A percentile compares a stretch with the other conserved stretches of the same genome.
phyloP scores from a whole-genome alignment of 306 rosid genomes.

The Dalbergia cochinchinensis region DNA sequence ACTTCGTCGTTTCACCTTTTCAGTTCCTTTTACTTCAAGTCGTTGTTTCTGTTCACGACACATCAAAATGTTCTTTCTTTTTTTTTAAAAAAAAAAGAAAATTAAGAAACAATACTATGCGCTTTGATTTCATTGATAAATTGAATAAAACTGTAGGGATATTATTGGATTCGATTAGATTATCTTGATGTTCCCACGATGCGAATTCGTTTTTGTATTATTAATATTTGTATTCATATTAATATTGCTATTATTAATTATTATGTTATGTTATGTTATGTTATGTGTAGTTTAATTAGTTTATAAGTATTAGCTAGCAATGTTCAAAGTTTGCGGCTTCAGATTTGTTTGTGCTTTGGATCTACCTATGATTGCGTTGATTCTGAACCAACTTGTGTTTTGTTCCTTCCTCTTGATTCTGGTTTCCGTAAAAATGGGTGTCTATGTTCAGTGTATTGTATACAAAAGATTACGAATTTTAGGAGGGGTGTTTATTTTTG shows the following conservation, averaged over 20 bases:
- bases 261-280: neutral
- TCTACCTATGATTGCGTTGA: slow-evolving; percentile 18
- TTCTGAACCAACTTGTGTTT: neutral
- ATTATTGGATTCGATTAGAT: slow-evolving; percentile 11
- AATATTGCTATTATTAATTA: neutral
- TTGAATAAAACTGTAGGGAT: slow-evolving; percentile 1
- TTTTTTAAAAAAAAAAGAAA: neutral
- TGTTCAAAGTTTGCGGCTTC: neutral
- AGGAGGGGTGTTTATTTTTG: neutral
- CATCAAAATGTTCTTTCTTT: neutral
- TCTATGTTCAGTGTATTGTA: slow-evolving; percentile 48
- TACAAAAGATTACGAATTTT: neutral
- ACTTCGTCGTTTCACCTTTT: slow-evolving; percentile 37
- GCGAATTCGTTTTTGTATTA: neutral
- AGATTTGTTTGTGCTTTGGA: slow-evolving; percentile 3
- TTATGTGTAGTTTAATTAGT: neutral
- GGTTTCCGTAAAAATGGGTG: slow-evolving; percentile 23
- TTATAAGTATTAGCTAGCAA: slow-evolving; percentile 6
- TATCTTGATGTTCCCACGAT: neutral
- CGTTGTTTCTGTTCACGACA: slow-evolving; percentile 19
- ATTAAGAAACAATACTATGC: neutral
- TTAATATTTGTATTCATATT: neutral
- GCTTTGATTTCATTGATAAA: neutral
- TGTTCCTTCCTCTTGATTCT: slow-evolving; percentile 4
- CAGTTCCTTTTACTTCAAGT: slow-evolving; percentile 21